These are phyloP conservation scores for Bolboschoenoplectus hybrid DNA, from an alignment of 202 grass and related monocot genomes.

Conservation along the genomic window DNA sequence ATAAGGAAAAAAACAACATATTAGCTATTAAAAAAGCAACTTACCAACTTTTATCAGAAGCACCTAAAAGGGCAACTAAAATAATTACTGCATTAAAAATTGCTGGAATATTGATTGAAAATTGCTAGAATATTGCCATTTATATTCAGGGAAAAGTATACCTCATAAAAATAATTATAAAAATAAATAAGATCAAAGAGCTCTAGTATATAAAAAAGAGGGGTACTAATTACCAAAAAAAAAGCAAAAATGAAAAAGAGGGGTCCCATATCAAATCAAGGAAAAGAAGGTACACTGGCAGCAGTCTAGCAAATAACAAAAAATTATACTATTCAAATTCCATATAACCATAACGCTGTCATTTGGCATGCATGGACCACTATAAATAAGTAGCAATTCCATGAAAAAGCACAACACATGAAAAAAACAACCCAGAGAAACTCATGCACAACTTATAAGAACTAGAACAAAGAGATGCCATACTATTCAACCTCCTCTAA, in stretches of 20 bases:
- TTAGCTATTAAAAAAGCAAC: no score
- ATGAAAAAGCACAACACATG: neutral
- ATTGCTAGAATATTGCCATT: neutral
- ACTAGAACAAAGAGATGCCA: constrained; percentile 30
- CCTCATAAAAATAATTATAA: neutral
- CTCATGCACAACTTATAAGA: neutral
- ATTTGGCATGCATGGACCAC: constrained; percentile 3
- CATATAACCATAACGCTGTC: neutral
- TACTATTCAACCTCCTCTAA: constrained; percentile 27
- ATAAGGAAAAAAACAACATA: neutral
- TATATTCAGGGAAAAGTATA: neutral
- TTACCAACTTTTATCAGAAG: neutral
- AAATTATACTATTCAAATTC: neutral
- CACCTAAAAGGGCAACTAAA: neutral
- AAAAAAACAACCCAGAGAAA: constrained; percentile 9
- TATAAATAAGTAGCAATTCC: constrained; percentile 22
- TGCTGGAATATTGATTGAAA: neutral
- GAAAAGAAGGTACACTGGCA: neutral
- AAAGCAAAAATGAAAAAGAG: neutral
- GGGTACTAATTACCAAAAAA: neutral
- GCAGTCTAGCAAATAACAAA: neutral
- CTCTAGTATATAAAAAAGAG: neutral
- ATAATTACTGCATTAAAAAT: neutral
- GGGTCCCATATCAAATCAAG: neutral
- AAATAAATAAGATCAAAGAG: neutral